Evolutionary conservation across 2,329 filamentous ascomycete genomes (phyloP), one percentile per base, ranked within the genome.

Genomic region (Domatiomyces globalis): DNA sequence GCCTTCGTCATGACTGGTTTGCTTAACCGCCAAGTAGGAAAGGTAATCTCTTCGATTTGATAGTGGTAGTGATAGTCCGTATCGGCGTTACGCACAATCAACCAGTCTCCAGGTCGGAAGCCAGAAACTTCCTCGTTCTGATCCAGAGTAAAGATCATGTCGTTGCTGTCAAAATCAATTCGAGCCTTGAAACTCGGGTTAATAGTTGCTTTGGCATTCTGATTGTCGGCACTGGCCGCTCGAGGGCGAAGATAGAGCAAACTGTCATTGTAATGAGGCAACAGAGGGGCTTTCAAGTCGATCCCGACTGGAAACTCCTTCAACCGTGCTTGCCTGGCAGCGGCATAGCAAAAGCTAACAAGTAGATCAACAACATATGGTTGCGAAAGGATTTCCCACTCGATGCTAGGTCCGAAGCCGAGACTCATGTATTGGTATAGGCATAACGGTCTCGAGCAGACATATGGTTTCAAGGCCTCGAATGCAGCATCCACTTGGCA

Each of bases 401-500:
- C 88, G 51, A 94, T 80, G 60, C 80, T 87, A 1, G 86, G 84
- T 0, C 88, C 89, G 61, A 95, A 83, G 0, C 87, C 87, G n/a
- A 94, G 72, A 15, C 78, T 75, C 74, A 94, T 85, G 68, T 92
- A 94, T 63, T 95, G 89, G 61, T 85, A 94, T 3, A 94, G 71
- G 61, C 89, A 95, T 2, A 95, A 72, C 1, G 75, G 72, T 10
- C 78, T 76, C 19, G 78, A 78, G 67, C 89, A 95, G 45, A 95
- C 87, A 54, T 84, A 87, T 1, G 71, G 71, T 53, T 71, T 73
- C 27, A 74, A 51, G 0, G 71, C 68, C 56, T 73, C 70, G 39
- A 90, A 81, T 0, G 78, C 76, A 1, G 73, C 74, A 1, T 77
- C 66, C 36, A 86, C 75, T 58, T 76, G 82, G 58, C 77, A 77